Evolutionary conservation across 1,139 yeast genomes (phyloP).

Genomic region (Blastobotrys illinoisensis): DNA sequence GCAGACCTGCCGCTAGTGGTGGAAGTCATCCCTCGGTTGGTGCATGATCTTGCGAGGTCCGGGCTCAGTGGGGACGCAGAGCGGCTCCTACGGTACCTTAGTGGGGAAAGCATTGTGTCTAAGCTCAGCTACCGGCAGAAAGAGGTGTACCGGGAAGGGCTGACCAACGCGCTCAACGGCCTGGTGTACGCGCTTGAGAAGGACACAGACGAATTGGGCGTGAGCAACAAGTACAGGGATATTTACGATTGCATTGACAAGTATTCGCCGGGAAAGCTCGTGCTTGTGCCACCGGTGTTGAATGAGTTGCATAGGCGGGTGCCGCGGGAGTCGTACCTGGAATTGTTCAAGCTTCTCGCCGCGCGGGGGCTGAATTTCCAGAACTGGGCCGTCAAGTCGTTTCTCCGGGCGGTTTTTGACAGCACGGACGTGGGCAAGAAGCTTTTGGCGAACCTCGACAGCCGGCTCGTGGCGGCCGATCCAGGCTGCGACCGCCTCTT

Average conservation of each 20-base stretch:
- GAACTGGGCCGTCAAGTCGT: slow-evolving; percentile 7
- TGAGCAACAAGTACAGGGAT: slow-evolving; percentile 13
- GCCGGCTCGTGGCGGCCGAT: slow-evolving; percentile 10
- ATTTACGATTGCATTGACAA: slow-evolving; percentile 9
- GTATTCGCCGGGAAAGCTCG: not conserved
- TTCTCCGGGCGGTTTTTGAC: slow-evolving; percentile 14
- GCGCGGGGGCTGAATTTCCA: slow-evolving; percentile 16
- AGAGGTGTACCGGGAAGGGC: slow-evolving; percentile 6
- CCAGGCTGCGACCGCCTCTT: slow-evolving; percentile 11
- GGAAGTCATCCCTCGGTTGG: slow-evolving; percentile 15
- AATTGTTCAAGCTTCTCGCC: slow-evolving; percentile 20
- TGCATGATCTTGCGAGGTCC: not conserved
- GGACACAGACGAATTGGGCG: slow-evolving; percentile 1
- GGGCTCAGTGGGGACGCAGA: not conserved
- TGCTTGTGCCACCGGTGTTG: slow-evolving; percentile 5
- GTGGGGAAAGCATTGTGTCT: not conserved
- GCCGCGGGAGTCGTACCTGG: slow-evolving; percentile 17
- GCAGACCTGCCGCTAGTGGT: slow-evolving; percentile 10
- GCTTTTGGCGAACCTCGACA: slow-evolving; percentile 19
- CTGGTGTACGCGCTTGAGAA: slow-evolving; percentile 8
- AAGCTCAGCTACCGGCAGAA: not conserved
- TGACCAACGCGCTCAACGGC: slow-evolving; percentile 17
- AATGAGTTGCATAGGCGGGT: slow-evolving; percentile 14
- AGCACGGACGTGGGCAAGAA: slow-evolving; percentile 20
- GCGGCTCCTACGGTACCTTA: not conserved